Base-by-base conservation (phyloP, 2,329 filamentous ascomycete genomes). In the Phoma sp. region DNA sequence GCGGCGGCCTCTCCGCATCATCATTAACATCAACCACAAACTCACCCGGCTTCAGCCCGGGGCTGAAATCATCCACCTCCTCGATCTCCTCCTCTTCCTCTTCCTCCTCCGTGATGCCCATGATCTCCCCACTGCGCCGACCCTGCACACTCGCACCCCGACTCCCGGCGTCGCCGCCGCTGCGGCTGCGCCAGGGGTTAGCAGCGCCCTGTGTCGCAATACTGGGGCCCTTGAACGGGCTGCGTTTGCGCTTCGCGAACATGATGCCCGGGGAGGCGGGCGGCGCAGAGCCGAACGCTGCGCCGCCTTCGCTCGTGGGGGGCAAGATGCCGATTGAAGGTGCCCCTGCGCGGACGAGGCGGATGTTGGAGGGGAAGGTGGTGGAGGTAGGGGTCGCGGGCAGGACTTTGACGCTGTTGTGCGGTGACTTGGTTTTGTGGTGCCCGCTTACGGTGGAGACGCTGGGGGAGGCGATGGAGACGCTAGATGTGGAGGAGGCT, bases 401-500 rank as follows among this genome's bases (percentile, higher is more conserved):
- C 2, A 98, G 85, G n/a, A 98, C 89, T 77, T 98, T 98, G 66
- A 98, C 89, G 38, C 68, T 96, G 62, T 91, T 86, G 71, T 97
- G 92, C 1, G 95, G 93, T n/a, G 37, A 38, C 14, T 35, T 51
- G 11, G 89, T 93, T 23, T 90, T 83, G 32, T 83, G 44, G 85
- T 78, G 1, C 85, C 86, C 13, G 85, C 88, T 67, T 87, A 75
- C 57, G 63, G 72, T 45, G 55, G 76, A 67, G 13, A 72, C 73
- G 11, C 73, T 73, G 33, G 80, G 80, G 1, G 78, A 80, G 9
- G 74, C 74, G 38, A 81, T 89, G 32, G 89, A 89, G 14, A 87
- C 83, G 4, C 84, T 96, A 38, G 92, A 96, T 1, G 92, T 95
- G 0, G 92, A 97, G 0, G 91, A 96, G 0, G 95, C 92, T 75